These are phyloP conservation scores for Colletotrichum musae DNA, from an alignment of 2,329 filamentous ascomycete species.

Conservation along the genomic window DNA sequence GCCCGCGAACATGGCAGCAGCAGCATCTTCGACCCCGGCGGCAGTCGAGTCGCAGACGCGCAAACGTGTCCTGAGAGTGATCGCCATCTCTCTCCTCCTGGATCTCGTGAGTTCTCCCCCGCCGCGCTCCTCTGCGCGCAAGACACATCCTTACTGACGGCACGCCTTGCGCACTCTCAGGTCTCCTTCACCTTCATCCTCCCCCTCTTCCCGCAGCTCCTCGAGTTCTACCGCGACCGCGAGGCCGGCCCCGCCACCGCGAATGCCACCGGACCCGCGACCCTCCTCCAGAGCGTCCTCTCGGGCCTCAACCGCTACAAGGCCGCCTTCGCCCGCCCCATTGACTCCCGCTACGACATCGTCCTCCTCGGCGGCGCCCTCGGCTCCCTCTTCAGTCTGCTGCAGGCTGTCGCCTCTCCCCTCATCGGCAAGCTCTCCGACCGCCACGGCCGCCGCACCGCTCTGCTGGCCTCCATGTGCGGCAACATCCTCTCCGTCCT, in stretches of 20 bases:
- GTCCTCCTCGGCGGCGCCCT: slow-evolving; percentile 94
- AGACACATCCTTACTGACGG: slow-evolving; percentile 20
- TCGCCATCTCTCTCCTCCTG: slow-evolving; percentile 90
- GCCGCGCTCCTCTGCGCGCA: slow-evolving; percentile 7
- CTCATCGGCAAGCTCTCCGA: slow-evolving; percentile 92
- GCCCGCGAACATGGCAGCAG: slow-evolving; percentile 36
- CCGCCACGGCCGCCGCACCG: slow-evolving; percentile 86
- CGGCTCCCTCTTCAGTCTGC: slow-evolving; percentile 92
- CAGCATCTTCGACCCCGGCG: slow-evolving; percentile 53
- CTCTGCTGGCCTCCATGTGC: slow-evolving; percentile 90
- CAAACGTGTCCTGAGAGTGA: slow-evolving; percentile 87
- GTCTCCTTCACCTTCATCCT: slow-evolving; percentile 99
- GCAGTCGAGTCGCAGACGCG: slow-evolving; percentile 69
- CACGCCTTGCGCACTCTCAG: slow-evolving; percentile 59
- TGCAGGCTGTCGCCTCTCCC: slow-evolving; percentile 93
- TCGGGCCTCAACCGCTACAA: slow-evolving; percentile 94
- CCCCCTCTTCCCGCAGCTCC: slow-evolving; percentile 92
- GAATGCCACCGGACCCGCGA: slow-evolving; percentile 64
- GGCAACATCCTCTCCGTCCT: slow-evolving; percentile 95
- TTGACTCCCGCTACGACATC: slow-evolving; percentile 97
- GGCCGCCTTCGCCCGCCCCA: slow-evolving; percentile 89
- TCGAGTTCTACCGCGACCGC: slow-evolving; percentile 94
- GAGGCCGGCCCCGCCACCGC: slow-evolving; percentile 70
- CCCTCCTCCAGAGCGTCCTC: slow-evolving; percentile 84
- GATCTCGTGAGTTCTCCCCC: slow-evolving; percentile 78